Evolutionary conservation across 345 rosid species (phyloP).

Genomic region (Corchorus capsularis): DNA sequence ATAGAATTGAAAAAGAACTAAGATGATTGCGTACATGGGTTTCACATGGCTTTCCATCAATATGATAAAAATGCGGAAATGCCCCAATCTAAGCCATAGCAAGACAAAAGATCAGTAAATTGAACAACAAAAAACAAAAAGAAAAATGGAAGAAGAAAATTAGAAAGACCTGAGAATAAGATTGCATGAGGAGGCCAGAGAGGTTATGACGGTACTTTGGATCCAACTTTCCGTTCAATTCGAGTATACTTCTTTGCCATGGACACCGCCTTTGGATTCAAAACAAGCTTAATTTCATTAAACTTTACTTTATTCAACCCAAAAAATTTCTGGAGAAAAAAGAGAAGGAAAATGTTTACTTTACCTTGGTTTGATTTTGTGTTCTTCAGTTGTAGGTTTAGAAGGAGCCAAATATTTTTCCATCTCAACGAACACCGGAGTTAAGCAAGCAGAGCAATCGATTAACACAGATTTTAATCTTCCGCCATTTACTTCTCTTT

Average conservation of each 20-base stretch:
- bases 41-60: conserved; percentile 48
- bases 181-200: conserved; percentile 54
- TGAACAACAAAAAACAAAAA: background rate
- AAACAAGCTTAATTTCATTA: background rate
- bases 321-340: background rate
- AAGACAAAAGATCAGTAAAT: background rate
- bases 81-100: conserved; percentile 47
- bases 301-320: background rate
- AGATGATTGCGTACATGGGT: conserved; percentile 47
- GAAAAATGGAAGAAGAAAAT: background rate
- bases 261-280: conserved; percentile 27
- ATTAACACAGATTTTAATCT: background rate
- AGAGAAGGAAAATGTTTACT: background rate
- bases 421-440: conserved; percentile 22
- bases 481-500: background rate
- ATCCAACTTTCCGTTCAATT: conserved; percentile 60
- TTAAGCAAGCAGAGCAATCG: background rate
- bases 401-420: conserved; percentile 49
- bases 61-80: conserved; percentile 64
- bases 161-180: conserved; percentile 62
- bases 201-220: conserved; percentile 54
- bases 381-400: conserved; percentile 33
- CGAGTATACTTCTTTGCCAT: conserved; percentile 63
- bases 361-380: conserved; percentile 37
- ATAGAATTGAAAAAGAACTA: background rate